Evolutionary conservation across 495 filamentous ascomycete species (phyloP).

Genomic region (Jackrogersella multiformis): DNA sequence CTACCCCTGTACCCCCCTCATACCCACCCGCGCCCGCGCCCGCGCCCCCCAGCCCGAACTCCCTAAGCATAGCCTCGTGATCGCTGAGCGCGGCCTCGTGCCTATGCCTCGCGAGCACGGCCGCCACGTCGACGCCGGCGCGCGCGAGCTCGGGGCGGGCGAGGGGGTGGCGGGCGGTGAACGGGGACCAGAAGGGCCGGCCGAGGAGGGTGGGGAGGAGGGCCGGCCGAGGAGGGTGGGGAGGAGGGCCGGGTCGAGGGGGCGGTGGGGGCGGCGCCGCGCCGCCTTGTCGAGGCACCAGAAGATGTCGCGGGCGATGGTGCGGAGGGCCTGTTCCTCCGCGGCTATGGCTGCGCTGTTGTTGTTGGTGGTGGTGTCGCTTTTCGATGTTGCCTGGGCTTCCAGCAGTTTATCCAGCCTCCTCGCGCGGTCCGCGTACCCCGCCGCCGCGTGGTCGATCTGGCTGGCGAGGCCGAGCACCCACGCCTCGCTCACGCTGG

Average conservation of each 20-base stretch:
- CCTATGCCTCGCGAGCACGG: conserved; percentile 26
- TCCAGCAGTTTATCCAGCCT: neutral
- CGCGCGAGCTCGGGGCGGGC: conserved; percentile 36
- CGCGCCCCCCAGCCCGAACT: no score
- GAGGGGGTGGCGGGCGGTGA: conserved; percentile 7
- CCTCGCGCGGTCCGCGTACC: conserved; percentile 25
- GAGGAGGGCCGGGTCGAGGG: conserved; percentile 8
- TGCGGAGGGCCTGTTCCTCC: conserved; percentile 13
- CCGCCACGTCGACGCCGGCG: conserved; percentile 41
- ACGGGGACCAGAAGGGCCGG: conserved; percentile 42
- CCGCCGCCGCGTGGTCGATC: conserved; percentile 39
- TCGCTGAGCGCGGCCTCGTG: conserved; percentile 12
- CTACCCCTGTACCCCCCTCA: no score
- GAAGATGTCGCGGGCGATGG: conserved; percentile 37
- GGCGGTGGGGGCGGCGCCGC: neutral
- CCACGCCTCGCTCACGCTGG: conserved; percentile 20
- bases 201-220: conserved; percentile 36
- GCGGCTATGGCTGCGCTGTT: neutral
- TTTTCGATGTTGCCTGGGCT: neutral
- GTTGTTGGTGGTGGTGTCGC: no score
- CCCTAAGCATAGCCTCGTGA: conserved; percentile 35
- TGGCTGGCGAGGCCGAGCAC: conserved; percentile 38
- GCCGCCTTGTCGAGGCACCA: conserved; percentile 35
- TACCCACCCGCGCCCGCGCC: no score
- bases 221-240: conserved; percentile 33